A percentile compares a stretch with the other conserved stretches of the same genome.
Conservation (phyloP, 352 stramenopile species). For the Globisporangium middletonii region DNA sequence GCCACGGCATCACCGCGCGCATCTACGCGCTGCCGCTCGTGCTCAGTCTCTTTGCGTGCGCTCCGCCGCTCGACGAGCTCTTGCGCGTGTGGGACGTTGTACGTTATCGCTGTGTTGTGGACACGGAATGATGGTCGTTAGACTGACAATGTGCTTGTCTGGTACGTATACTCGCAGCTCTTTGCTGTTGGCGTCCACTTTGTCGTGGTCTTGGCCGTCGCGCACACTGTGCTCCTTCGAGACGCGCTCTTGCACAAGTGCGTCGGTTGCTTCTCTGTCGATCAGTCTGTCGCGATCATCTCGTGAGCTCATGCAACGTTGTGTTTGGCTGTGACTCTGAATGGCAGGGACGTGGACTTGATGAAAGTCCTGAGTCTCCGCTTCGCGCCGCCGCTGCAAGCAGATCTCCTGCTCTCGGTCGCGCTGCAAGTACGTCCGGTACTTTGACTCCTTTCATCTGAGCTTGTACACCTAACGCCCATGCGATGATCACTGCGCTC, state of each 20-base stretch:
- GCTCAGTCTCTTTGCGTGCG: slow-evolving; percentile 88
- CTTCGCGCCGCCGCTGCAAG: slow-evolving; percentile 72
- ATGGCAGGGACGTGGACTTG: slow-evolving; percentile 69
- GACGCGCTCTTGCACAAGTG: slow-evolving; percentile 78
- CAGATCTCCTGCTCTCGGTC: slow-evolving; percentile 80
- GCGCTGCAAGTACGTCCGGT: slow-evolving; percentile 45
- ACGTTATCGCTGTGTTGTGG: slow-evolving; percentile 9
- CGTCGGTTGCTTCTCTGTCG: slow-evolving; percentile 3
- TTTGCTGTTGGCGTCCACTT: slow-evolving; percentile 91
- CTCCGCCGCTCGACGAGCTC: slow-evolving; percentile 82
- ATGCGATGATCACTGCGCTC: background rate
- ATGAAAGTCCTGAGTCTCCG: slow-evolving; percentile 88
- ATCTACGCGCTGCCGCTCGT: slow-evolving; percentile 88
- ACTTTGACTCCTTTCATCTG: background rate
- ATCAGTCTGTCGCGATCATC: background rate
- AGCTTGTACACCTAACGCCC: background rate
- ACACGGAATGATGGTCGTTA: background rate
- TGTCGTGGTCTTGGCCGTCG: slow-evolving; percentile 85
- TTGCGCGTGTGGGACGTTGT: slow-evolving; percentile 90
- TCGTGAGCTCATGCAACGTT: background rate
- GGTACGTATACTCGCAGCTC: slow-evolving; percentile 28
- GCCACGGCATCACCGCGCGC: slow-evolving; percentile 63
- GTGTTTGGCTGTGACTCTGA: background rate
- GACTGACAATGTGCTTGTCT: background rate
- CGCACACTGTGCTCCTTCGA: slow-evolving; percentile 84